phyloP scores from a whole-genome alignment of 495 filamentous ascomycete species.

The Penicillium soppii region DNA sequence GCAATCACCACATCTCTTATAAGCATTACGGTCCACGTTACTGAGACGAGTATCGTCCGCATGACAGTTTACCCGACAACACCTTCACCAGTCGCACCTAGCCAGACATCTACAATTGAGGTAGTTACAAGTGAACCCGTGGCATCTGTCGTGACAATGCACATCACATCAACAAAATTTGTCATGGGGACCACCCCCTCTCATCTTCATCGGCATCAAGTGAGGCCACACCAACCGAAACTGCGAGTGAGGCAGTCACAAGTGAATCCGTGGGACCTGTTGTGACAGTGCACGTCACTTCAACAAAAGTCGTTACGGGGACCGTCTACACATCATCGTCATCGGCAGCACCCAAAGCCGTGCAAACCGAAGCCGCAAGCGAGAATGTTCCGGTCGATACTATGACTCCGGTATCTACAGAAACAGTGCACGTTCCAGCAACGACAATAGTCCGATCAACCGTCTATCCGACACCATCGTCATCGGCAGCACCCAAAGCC shows the following conservation, averaged over 20 bases:
- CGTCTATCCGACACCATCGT: constrained; percentile 2
- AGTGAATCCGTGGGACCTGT: too few species aligned
- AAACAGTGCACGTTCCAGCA: constrained; percentile 10
- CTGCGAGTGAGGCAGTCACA: neutral
- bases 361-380: neutral
- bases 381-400: neutral
- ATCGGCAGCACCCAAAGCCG: neutral
- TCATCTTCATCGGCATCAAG: too few species aligned
- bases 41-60: constrained; percentile 3
- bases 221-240: neutral
- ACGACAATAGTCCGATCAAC: constrained; percentile 6
- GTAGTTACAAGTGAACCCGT: neutral
- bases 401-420: neutral
- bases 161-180: too few species aligned
- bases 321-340: too few species aligned
- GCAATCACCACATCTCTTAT: neutral
- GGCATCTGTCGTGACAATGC: too few species aligned
- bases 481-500: neutral
- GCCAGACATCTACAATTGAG: neutral
- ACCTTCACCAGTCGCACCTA: neutral
- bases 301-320: too few species aligned
- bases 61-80: constrained; percentile 7
- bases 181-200: too few species aligned
- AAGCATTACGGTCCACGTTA: neutral
- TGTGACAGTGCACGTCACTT: too few species aligned